phyloP scores from a whole-genome alignment of 495 filamentous ascomycete species.

The Beverwykella pulmonaria region DNA sequence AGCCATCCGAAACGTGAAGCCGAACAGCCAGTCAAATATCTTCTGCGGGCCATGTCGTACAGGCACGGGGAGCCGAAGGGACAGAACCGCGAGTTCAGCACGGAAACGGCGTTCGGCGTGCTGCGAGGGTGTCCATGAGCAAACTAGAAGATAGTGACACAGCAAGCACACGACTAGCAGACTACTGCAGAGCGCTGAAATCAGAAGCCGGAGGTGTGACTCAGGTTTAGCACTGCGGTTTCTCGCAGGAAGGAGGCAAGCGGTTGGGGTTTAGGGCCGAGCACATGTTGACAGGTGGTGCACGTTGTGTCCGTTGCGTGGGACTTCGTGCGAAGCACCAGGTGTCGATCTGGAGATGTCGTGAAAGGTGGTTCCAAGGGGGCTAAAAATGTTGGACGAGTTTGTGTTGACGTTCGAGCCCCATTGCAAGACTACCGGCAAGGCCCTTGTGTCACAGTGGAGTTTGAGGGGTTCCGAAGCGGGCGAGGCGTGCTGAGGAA shows the following conservation, averaged over 20 bases:
- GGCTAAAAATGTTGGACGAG: neutral
- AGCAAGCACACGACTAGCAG: neutral
- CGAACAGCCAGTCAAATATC: neutral
- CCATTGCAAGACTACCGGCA: neutral
- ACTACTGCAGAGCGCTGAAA: neutral
- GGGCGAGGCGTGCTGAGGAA: slow-evolving; percentile 23
- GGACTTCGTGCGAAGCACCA: slow-evolving; percentile 14
- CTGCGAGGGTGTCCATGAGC: slow-evolving; percentile 15
- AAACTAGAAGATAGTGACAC: slow-evolving; percentile 10
- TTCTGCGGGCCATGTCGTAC: neutral
- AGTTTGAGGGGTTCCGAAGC: slow-evolving; percentile 9
- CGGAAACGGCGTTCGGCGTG: neutral
- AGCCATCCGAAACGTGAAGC: neutral
- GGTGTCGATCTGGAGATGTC: slow-evolving; percentile 16
- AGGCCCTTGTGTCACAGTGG: neutral
- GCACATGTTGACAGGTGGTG: slow-evolving; percentile 7
- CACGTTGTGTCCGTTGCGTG: slow-evolving; percentile 24
- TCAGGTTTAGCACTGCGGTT: neutral
- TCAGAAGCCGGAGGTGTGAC: neutral
- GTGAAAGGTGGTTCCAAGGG: slow-evolving; percentile 7
- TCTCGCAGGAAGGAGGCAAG: neutral
- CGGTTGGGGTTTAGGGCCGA: neutral
- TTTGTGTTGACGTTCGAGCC: neutral
- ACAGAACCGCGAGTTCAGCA: neutral
- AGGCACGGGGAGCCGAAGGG: slow-evolving; percentile 1